phyloP scores from a whole-genome alignment of 371 early-diverging fungal genomes.

The Mucor plumbeus region DNA sequence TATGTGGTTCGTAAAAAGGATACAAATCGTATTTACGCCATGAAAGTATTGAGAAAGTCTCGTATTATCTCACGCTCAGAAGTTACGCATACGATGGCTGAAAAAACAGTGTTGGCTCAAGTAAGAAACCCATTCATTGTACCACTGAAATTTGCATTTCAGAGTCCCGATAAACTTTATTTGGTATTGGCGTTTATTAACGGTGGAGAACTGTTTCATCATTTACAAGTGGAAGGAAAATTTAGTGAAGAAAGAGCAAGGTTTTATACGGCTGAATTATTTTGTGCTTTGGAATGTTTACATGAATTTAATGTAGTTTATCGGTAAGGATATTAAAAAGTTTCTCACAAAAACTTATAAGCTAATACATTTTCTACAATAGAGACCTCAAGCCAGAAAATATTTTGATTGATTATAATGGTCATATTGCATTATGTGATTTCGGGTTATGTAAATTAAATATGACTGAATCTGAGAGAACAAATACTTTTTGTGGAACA shows the following conservation, averaged over 20 bases:
- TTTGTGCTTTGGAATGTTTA: conserved; percentile 86
- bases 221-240: conserved; percentile 80
- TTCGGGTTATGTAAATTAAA: conserved; percentile 97
- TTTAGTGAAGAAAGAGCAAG: conserved; percentile 71
- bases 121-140: conserved; percentile 90
- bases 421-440: conserved; percentile 97
- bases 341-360: too few species aligned
- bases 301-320: conserved; percentile 90
- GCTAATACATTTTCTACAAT: neutral
- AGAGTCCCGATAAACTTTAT: conserved; percentile 86
- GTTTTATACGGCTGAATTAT: conserved; percentile 77
- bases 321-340: conserved; percentile 45
- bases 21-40: conserved; percentile 94
- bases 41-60: conserved; percentile 96
- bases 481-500: conserved; percentile 98
- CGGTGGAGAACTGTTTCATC: conserved; percentile 95
- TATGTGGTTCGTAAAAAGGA: conserved; percentile 95
- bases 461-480: conserved; percentile 92
- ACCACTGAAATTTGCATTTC: conserved; percentile 87
- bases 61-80: conserved; percentile 92
- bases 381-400: conserved; percentile 95
- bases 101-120: conserved; percentile 86
- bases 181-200: conserved; percentile 92
- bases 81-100: conserved; percentile 88
- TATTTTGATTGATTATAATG: conserved; percentile 93